Base-by-base conservation (phyloP, 2,329 filamentous ascomycete species). In the Ascomycota sp. region DNA sequence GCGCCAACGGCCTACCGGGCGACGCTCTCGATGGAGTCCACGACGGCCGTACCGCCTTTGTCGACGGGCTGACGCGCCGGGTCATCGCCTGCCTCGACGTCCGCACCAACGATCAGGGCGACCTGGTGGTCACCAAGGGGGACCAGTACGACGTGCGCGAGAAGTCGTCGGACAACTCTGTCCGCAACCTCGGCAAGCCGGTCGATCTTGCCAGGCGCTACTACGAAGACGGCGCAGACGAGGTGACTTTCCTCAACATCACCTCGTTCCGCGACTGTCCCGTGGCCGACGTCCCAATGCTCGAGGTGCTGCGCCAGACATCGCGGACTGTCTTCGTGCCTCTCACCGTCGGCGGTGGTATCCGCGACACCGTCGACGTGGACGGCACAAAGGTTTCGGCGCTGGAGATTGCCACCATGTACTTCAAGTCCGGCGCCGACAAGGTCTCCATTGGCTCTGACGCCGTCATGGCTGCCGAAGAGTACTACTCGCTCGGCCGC, bases 111-210 rank as follows among this genome's bases (percentile, higher is more conserved):
- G 89, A 98, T 52, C 65, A 77, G 39, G 89, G 89, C 27, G 89
- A 98, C 54, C 64, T 98, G 8, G 89, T 98, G 0, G 89, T 98
- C 28, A 98, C 89, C 10, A 98, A 98, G 56, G 89, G 89, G 37
- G 89, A 98, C 56, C 86, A 95, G 54, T 98, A 98, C 58, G 89
- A 98, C 48, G 89, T 98, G 6, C 79, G 89, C 26, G 89, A 95
- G 48, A 93, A 93, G 56, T 61, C 62, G 16, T 62, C 58, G 10
- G 61, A 62, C 37, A 63, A 68, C 35, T 50, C 50, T 43, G 84
- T 98, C 27, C 74, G 89, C 41, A 98, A 98, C 54, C 66, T 98
- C 4, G 89, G 89, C 42, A 98, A 98, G 56, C 89, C 89, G 2
- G 84, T 98, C 33, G 83, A 92, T 42, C 79, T 98, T 69, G 89